Conservation (phyloP, 805 yeast genomes). For the Schizosaccharomyces osmophilus region DNA sequence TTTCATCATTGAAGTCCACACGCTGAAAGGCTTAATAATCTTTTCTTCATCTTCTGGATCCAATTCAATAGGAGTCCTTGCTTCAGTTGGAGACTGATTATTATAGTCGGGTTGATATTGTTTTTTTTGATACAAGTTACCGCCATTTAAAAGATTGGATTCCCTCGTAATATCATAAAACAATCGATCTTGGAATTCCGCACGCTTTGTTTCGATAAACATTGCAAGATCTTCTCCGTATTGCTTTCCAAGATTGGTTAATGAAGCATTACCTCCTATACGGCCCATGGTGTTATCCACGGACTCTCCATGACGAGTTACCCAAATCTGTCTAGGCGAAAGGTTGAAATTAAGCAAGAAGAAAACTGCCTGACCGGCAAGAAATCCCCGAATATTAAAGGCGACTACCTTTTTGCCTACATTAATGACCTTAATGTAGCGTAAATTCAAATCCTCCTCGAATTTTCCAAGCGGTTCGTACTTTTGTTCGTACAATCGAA, state of each 20-base stretch:
- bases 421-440: conserved; percentile 83
- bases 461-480: conserved; percentile 73
- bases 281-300: conserved; percentile 61
- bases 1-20: conserved; percentile 74
- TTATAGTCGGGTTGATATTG: background rate
- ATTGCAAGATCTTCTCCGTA: conserved; percentile 49
- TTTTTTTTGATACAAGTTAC: background rate
- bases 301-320: conserved; percentile 85
- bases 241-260: conserved; percentile 55
- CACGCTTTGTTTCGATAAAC: conserved; percentile 27
- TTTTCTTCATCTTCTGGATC: background rate
- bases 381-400: conserved; percentile 63
- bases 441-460: conserved; percentile 38
- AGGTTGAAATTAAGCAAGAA: conserved; percentile 73
- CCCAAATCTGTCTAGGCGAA: conserved; percentile 76
- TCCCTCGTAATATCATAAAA: background rate
- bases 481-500: conserved; percentile 63
- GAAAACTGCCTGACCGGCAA: conserved; percentile 81
- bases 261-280: conserved; percentile 74
- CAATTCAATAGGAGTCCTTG: background rate
- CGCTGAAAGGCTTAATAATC: conserved; percentile 44
- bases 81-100: background rate
- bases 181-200: conserved; percentile 13
- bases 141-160: background rate
- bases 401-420: conserved; percentile 88